These are phyloP conservation scores for Kluyveromyces starmeri DNA, from an alignment of 805 yeast species.

Conservation along the genomic window DNA sequence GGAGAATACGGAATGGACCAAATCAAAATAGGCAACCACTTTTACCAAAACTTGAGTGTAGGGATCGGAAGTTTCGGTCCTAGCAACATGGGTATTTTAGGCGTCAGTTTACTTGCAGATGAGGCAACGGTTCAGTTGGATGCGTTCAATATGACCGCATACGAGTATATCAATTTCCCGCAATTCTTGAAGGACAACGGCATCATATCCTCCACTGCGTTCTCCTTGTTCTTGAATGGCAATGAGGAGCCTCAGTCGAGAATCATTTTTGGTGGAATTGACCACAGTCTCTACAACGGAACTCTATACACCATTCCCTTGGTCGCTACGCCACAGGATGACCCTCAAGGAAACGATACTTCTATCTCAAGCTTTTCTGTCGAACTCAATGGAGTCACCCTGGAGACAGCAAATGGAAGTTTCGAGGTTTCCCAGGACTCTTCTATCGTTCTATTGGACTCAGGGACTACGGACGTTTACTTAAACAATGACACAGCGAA, in stretches of 20 bases:
- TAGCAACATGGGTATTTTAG: no score
- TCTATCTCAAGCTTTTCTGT: no score
- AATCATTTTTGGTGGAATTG: slow-evolving; percentile 49
- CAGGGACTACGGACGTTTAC: slow-evolving; percentile 31
- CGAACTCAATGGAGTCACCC: slow-evolving; percentile 36
- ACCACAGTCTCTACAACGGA: slow-evolving; percentile 41
- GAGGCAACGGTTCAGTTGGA: no score
- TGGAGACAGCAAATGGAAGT: slow-evolving; percentile 14
- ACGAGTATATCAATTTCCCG: slow-evolving; percentile 27
- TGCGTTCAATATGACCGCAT: no score
- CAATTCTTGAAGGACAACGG: slow-evolving; percentile 32
- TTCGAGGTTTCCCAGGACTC: no score
- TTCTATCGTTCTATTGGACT: slow-evolving; percentile 30
- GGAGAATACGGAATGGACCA: no score
- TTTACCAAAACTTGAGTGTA: no score
- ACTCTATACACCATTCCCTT: slow-evolving; percentile 30
- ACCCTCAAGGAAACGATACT: no score
- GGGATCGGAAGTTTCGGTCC: no score
- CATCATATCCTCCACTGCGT: slow-evolving; percentile 32
- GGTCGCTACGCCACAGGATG: background rate
- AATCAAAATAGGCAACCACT: no score
- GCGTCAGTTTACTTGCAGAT: no score
- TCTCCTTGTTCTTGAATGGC: slow-evolving; percentile 41
- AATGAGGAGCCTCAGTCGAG: slow-evolving; percentile 13
- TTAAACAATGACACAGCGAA: slow-evolving; percentile 29